Conservation (phyloP, 176 grass and related monocot genomes). For the Triticum urartu region DNA sequence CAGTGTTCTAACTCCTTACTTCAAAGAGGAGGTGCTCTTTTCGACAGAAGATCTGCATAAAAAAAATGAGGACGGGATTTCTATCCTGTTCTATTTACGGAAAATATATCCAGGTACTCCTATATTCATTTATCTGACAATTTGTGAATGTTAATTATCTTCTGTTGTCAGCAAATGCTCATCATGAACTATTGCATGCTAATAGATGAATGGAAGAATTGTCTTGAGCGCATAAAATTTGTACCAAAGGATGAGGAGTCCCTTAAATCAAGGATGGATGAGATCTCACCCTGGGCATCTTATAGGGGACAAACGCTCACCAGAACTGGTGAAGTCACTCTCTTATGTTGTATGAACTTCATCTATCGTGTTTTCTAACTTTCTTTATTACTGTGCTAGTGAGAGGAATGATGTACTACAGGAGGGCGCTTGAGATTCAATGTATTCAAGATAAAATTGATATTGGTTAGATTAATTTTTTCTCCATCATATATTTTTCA, state of each 20-base stretch:
- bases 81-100: constrained; percentile 78
- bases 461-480: constrained; percentile 39
- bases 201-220: constrained; percentile 91
- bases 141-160: neutral
- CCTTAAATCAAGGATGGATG: constrained; percentile 17
- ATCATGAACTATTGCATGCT: constrained; percentile 17
- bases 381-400: constrained; percentile 48
- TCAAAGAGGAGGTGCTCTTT: constrained; percentile 85
- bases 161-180: constrained; percentile 10
- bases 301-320: constrained; percentile 87
- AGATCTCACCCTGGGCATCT: constrained; percentile 67
- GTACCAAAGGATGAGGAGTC: constrained; percentile 21
- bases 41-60: constrained; percentile 53
- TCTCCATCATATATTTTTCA: neutral
- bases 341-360: neutral
- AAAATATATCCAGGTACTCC: constrained; percentile 89
- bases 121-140: neutral
- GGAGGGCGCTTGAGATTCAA: constrained; percentile 68
- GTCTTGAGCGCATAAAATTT: constrained; percentile 39
- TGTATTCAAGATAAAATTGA: constrained; percentile 53
- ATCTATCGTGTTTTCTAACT: constrained; percentile 27
- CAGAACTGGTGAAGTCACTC: constrained; percentile 63
- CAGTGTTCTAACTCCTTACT: constrained; percentile 98
- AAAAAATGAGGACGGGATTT: constrained; percentile 92
- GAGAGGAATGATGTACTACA: constrained; percentile 99